Conservation (phyloP, 2,329 filamentous ascomycete species). For the Fusarium sp. region DNA sequence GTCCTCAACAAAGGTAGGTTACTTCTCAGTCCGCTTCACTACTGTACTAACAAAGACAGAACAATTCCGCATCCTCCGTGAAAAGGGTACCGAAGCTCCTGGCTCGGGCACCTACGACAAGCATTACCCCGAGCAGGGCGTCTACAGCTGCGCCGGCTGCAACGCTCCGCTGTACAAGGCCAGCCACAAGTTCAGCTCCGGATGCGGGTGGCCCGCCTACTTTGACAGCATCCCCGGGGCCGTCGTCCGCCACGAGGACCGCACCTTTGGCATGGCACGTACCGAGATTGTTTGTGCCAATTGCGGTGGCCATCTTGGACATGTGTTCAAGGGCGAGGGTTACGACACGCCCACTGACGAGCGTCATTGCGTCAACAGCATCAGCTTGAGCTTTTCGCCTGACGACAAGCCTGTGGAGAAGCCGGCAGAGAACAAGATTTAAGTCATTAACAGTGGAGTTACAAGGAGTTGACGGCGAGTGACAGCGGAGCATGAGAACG, state of each 20-base stretch:
- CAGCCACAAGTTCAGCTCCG: slow-evolving; percentile 93
- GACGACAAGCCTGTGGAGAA: slow-evolving; percentile 65
- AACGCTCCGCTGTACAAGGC: slow-evolving; percentile 91
- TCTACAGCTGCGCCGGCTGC: slow-evolving; percentile 91
- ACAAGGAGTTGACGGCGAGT: neutral
- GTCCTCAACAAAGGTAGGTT: slow-evolving; percentile 72
- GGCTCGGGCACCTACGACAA: slow-evolving; percentile 88
- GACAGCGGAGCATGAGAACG: neutral
- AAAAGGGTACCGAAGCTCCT: slow-evolving; percentile 90
- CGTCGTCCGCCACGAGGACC: slow-evolving; percentile 84
- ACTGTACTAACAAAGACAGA: slow-evolving; percentile 65
- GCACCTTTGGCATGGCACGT: slow-evolving; percentile 81
- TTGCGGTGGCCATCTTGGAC: slow-evolving; percentile 94
- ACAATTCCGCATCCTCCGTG: slow-evolving; percentile 92
- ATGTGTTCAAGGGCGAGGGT: slow-evolving; percentile 93
- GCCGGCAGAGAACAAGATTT: slow-evolving; percentile 52
- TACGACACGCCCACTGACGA: slow-evolving; percentile 90
- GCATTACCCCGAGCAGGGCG: slow-evolving; percentile 79
- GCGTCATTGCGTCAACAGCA: slow-evolving; percentile 95
- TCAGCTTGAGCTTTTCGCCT: slow-evolving; percentile 84
- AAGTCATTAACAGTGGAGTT: slow-evolving; percentile 5
- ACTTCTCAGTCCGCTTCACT: neutral
- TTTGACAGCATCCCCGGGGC: slow-evolving; percentile 95
- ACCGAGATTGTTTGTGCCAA: slow-evolving; percentile 96
- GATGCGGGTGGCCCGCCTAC: slow-evolving; percentile 98